A percentile compares a stretch with the other conserved stretches of the same genome.
phyloP scores from a whole-genome alignment of 371 early-diverging fungal genomes.

The Scutellospora calospora region DNA sequence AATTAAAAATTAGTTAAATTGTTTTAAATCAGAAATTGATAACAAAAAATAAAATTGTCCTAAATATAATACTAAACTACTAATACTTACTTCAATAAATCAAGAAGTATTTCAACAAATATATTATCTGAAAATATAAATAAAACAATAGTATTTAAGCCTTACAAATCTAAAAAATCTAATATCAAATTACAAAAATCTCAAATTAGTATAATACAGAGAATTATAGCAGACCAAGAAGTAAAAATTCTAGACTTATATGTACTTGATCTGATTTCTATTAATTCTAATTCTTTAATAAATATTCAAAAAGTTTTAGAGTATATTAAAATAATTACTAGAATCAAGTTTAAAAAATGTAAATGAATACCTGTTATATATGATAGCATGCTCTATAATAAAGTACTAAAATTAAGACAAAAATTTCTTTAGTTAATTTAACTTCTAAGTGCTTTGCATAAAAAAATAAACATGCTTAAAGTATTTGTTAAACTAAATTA shows the following conservation, averaged over 20 bases:
- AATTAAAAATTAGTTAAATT: slow-evolving; percentile 9
- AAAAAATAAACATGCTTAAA: slow-evolving; percentile 27
- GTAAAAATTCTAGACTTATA: too few species aligned
- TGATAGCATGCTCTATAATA: too few species aligned
- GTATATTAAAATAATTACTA: too few species aligned
- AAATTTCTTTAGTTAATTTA: background rate
- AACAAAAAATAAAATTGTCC: slow-evolving; percentile 21
- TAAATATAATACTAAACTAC: slow-evolving; percentile 14
- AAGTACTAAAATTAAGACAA: too few species aligned
- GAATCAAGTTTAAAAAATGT: too few species aligned
- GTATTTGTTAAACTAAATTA: slow-evolving; percentile 12
- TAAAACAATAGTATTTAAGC: background rate
- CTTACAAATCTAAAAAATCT: background rate
- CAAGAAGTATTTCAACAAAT: background rate
- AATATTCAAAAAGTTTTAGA: too few species aligned
- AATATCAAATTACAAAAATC: too few species aligned
- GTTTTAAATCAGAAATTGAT: slow-evolving; percentile 17
- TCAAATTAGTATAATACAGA: too few species aligned
- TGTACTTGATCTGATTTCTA: too few species aligned
- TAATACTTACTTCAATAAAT: background rate
- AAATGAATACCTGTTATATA: too few species aligned
- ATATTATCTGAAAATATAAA: background rate
- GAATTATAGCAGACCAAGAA: too few species aligned
- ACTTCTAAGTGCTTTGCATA: background rate
- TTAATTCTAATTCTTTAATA: too few species aligned